Percentiles rank a stretch among this genome's conserved stretches.
These are phyloP conservation scores for Aspergillus heteromorphus DNA, from an alignment of 495 filamentous ascomycete species.

Conservation along the genomic window DNA sequence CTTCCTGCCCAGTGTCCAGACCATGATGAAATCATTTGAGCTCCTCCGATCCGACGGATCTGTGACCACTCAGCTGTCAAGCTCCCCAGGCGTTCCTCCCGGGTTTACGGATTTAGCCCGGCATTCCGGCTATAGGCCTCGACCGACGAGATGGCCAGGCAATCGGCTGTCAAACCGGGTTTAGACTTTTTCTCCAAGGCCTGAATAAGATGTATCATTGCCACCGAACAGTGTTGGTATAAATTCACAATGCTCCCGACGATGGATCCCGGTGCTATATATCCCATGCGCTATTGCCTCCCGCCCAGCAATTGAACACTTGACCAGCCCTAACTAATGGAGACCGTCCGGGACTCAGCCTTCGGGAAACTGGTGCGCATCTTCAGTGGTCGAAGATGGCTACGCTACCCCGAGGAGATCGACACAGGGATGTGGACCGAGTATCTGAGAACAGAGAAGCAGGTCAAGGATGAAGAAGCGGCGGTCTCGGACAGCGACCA, in stretches of 20 bases:
- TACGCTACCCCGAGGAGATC: constrained; percentile 34
- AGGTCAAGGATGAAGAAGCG: constrained; percentile 23
- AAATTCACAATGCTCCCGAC: background rate
- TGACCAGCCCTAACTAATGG: background rate
- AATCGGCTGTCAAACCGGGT: background rate
- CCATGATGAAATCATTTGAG: background rate
- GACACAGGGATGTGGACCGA: constrained; percentile 28
- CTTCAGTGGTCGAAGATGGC: constrained; percentile 14
- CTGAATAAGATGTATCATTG: background rate
- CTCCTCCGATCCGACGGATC: background rate
- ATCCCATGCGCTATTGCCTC: background rate
- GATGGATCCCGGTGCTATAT: background rate
- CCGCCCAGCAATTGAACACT: background rate
- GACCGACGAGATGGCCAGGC: background rate
- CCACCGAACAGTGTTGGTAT: background rate
- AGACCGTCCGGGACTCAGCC: constrained; percentile 22
- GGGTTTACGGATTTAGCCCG: background rate
- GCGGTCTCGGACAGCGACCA: constrained; percentile 17
- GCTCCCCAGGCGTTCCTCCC: background rate
- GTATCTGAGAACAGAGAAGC: constrained; percentile 26
- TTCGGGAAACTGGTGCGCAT: constrained; percentile 35
- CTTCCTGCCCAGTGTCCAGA: background rate
- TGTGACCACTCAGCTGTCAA: background rate
- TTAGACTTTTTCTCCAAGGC: background rate
- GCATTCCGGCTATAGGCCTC: background rate